Evolutionary conservation across 257 asterid genomes (phyloP).

Genomic region (Parsonsia alboflavescens): DNA sequence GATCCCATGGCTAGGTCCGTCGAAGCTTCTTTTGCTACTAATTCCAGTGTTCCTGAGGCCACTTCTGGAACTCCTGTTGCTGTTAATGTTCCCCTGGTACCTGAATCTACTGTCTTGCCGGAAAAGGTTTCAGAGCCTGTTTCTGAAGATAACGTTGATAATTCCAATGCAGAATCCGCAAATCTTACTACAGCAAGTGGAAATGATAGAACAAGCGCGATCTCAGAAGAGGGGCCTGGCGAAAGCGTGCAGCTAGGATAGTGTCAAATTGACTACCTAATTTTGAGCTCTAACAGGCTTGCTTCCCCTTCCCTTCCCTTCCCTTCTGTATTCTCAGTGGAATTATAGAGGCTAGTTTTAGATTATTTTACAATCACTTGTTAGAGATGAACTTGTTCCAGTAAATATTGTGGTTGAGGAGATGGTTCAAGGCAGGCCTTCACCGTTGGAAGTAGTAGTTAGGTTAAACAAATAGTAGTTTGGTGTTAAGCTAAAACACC

Average conservation of each 20-base stretch:
- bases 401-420: neutral
- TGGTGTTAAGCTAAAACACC: too few relatives aligned
- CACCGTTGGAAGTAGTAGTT: neutral
- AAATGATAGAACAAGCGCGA: constrained; percentile 4
- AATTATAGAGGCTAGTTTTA: neutral
- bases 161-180: constrained; percentile 2
- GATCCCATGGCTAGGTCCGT: neutral
- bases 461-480: neutral
- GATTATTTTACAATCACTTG: neutral
- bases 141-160: constrained; percentile 1
- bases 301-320: neutral
- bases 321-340: neutral
- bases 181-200: neutral
- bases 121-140: constrained; percentile 10
- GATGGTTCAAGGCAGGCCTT: neutral
- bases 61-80: neutral
- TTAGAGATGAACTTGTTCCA: neutral
- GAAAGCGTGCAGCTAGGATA: constrained; percentile 19
- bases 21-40: constrained; percentile 4
- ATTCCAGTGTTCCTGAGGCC: neutral
- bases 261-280: neutral
- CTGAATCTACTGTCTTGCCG: constrained; percentile 14
- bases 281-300: neutral
- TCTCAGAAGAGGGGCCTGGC: constrained; percentile 8
- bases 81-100: neutral